Conservation (phyloP, 495 filamentous ascomycete genomes). For the Tuber aestivum region DNA sequence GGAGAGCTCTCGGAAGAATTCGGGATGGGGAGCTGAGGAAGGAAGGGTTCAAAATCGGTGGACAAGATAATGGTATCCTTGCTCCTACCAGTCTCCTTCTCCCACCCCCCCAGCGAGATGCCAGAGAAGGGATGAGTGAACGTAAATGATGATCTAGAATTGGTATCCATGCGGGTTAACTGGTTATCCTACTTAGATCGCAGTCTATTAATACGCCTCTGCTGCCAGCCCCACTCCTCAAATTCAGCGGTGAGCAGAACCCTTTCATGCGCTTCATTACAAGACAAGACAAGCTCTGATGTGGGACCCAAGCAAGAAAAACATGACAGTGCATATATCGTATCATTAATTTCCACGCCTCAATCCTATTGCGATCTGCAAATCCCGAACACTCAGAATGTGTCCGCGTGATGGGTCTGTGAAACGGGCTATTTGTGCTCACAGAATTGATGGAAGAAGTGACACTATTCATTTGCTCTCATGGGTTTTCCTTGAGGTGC, state of each 20-base stretch:
- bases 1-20: too few species aligned
- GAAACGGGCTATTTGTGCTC: background rate
- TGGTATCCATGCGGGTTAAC: too few species aligned
- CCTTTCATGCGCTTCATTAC: background rate
- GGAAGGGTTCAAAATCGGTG: too few species aligned
- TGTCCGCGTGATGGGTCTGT: accelerated
- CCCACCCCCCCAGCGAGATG: too few species aligned
- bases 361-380: background rate
- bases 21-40: too few species aligned
- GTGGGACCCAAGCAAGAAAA: accelerated
- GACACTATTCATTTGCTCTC: background rate
- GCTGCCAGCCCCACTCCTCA: background rate
- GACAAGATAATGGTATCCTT: too few species aligned
- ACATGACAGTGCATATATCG: background rate
- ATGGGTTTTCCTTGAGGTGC: background rate
- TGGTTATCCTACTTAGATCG: too few species aligned
- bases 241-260: background rate
- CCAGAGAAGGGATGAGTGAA: too few species aligned
- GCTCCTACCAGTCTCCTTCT: too few species aligned
- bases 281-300: background rate
- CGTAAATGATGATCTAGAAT: too few species aligned
- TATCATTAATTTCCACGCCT: background rate
- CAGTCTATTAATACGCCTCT: background rate
- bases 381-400: background rate
- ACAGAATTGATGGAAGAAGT: background rate